Evolutionary conservation across 1,139 yeast species (phyloP), one percentile per base, ranked within the genome.

Genomic region (Petasospora fabianii): DNA sequence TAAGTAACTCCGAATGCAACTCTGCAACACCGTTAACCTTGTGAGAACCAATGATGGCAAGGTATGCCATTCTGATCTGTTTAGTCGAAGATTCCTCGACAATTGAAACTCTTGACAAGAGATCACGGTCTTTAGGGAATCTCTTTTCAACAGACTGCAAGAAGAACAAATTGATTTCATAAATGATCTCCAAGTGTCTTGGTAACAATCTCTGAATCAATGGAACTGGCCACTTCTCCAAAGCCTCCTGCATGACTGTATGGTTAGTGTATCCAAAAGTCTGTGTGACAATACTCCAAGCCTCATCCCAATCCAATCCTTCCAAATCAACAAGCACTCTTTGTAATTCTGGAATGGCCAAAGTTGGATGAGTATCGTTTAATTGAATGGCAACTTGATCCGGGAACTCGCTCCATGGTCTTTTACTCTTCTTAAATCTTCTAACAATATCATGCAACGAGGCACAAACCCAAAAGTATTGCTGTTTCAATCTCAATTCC

Each of bases 391-490:
- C 96, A 46, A 85, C 77, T 58, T 83, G 83, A 44, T 85, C 94
- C 24, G 96, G 77, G 61, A 88, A 84, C 58, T 82, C 87, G 32
- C 70, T 59, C 95, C 96, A 88, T 38, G 87, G 75, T 57, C 82
- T 77, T 56, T 79, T 78, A 39, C 80, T 64, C 67, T 88, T 88
- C 62, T 87, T 82, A 68, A 85, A 88, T 57, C 97, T 77, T 60
- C 97, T 82, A 35, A 88, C 79, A 55, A 90, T 88, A 61, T 90
- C 97, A 55, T 84, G 88, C 50, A 90, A 73, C 9, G 96, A 85
- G 33, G 97, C 97, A 37, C 95, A 82, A 40, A 90, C 96, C 97
- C 97, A 90, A 65, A 90, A 90, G 66, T 86, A 90, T 65, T 90
- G 97, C 66, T 90, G 97, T 64, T 88, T 90, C 62, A 90, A 77